These are phyloP conservation scores for Closterium sp. DNA, from an alignment of 139 green algal species.

Conservation along the genomic window DNA sequence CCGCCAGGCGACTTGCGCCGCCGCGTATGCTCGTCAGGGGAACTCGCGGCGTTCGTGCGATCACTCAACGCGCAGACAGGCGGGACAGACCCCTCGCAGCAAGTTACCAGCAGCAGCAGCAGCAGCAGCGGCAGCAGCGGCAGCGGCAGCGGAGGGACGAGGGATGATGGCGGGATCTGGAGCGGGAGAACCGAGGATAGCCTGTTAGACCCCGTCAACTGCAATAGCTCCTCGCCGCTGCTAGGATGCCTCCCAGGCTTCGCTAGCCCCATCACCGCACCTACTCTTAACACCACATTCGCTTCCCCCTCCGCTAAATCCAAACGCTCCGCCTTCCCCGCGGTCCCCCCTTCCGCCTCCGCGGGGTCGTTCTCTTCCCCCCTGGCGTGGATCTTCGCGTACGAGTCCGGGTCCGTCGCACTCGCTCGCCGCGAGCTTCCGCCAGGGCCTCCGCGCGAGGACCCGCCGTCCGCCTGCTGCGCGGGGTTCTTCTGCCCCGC, in stretches of 20 bases:
- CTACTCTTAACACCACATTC: not conserved
- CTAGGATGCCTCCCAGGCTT: not conserved
- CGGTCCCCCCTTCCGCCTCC: not conserved
- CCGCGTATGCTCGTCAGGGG: not conserved
- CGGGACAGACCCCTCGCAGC: not conserved
- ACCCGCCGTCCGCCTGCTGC: constrained; percentile 18
- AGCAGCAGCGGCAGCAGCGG: not conserved
- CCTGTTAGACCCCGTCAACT: not conserved
- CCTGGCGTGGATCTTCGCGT: not conserved
- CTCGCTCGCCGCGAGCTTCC: not conserved
- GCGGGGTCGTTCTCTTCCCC: not conserved
- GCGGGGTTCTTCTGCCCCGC: constrained; percentile 43
- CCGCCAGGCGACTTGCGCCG: not conserved
- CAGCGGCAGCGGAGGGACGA: not conserved
- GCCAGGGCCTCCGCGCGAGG: not conserved
- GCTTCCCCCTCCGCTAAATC: not conserved
- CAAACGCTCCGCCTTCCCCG: not conserved
- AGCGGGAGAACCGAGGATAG: not conserved
- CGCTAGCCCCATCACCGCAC: not conserved
- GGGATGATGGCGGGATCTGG: not conserved
- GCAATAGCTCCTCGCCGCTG: not conserved
- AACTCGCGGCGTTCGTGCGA: not conserved
- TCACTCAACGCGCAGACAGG: not conserved
- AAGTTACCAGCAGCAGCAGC: not conserved
- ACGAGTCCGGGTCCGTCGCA: not conserved